Evolutionary conservation across 1,284 basidiomycete genomes (phyloP).

Genomic region (Xerocomus minutiporus): DNA sequence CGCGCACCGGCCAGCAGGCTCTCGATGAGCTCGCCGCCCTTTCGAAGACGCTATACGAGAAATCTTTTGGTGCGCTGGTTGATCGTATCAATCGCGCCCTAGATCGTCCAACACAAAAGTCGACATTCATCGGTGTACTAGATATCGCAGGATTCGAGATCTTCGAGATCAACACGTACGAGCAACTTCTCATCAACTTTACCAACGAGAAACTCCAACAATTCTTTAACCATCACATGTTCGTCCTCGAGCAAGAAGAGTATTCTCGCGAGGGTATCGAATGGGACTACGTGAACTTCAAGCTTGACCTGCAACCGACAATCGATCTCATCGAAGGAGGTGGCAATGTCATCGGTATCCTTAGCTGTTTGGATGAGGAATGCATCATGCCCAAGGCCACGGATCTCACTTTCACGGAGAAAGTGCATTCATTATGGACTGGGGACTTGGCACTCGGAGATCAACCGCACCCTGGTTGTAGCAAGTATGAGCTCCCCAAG

Average conservation of each 20-base stretch:
- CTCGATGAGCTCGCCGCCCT: slow-evolving; percentile 89
- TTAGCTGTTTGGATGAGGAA: slow-evolving; percentile 95
- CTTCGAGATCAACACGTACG: slow-evolving; percentile 87
- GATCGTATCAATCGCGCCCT: slow-evolving; percentile 94
- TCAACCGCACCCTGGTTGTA: slow-evolving; percentile 64
- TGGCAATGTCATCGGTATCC: slow-evolving; percentile 74
- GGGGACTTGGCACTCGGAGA: slow-evolving; percentile 45
- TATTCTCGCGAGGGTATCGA: slow-evolving; percentile 96
- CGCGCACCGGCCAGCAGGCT: slow-evolving; percentile 88
- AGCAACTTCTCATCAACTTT: slow-evolving; percentile 98
- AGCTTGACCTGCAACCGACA: slow-evolving; percentile 94
- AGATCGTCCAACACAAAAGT: slow-evolving; percentile 88
- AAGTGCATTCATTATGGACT: slow-evolving; percentile 75
- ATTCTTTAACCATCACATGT: slow-evolving; percentile 99
- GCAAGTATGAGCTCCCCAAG: slow-evolving; percentile 83
- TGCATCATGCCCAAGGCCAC: slow-evolving; percentile 99
- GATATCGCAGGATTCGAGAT: slow-evolving; percentile 99
- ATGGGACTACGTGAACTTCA: slow-evolving; percentile 99
- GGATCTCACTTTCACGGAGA: slow-evolving; percentile 93
- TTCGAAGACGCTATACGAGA: slow-evolving; percentile 97
- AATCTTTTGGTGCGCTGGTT: slow-evolving; percentile 90
- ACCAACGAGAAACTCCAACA: slow-evolving; percentile 97
- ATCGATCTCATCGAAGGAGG: slow-evolving; percentile 95
- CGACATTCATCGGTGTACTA: slow-evolving; percentile 96
- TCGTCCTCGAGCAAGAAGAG: slow-evolving; percentile 98